Evolutionary conservation across 164 flowering plant species (phyloP).

Genomic region (Santalum album): DNA sequence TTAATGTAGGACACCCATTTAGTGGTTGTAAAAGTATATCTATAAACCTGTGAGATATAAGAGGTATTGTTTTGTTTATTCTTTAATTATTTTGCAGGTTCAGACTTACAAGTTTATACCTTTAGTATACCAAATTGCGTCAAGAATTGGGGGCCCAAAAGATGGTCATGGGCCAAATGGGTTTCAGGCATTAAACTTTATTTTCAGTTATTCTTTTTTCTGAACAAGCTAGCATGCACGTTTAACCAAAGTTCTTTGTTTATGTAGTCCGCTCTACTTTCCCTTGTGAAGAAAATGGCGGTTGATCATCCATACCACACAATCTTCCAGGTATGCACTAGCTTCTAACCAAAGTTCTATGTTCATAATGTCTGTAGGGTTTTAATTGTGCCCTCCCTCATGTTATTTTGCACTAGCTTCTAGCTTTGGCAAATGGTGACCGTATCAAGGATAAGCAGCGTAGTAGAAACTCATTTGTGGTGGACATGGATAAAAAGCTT

Average conservation of each 20-base stretch:
- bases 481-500: conserved; percentile 85
- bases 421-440: conserved; percentile 96
- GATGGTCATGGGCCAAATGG: conserved; percentile 49
- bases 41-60: too few species aligned
- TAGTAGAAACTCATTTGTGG: conserved; percentile 88
- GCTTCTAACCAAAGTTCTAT: too few species aligned
- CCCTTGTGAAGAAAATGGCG: conserved; percentile 92
- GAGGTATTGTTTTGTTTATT: background rate
- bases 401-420: too few species aligned
- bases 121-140: conserved; percentile 93
- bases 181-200: conserved; percentile 53
- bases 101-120: conserved; percentile 91
- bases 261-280: conserved; percentile 82
- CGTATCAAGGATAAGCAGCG: conserved; percentile 96
- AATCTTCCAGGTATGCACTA: conserved; percentile 74
- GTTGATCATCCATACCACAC: conserved; percentile 98
- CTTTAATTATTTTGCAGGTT: conserved; percentile 40
- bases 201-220: background rate
- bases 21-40: too few species aligned
- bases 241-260: conserved; percentile 2
- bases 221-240: conserved; percentile 2
- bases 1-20: too few species aligned
- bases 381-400: too few species aligned
- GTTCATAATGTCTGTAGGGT: too few species aligned
- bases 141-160: conserved; percentile 82